Evolutionary conservation across 179 eudicot genomes (phyloP).

Genomic region (Vitellaria paradoxa): DNA sequence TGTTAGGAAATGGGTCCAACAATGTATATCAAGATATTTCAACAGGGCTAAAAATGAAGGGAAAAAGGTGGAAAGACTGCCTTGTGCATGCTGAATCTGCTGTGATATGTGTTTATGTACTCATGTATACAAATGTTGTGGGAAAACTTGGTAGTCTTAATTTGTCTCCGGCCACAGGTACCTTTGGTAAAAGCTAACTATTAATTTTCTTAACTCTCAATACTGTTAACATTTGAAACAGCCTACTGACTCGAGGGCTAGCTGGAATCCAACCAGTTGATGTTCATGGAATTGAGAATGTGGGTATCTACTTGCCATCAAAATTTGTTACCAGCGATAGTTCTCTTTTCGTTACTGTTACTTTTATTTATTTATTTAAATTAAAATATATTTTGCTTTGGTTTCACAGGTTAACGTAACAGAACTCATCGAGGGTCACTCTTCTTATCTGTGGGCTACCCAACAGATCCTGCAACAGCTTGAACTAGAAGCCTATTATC

Average conservation of each 20-base stretch:
- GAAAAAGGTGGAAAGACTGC: not conserved
- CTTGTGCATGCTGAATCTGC: not conserved
- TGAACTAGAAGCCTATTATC: slow-evolving; percentile 72
- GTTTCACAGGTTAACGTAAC: slow-evolving; percentile 73
- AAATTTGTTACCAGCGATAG: not conserved
- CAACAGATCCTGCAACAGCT: slow-evolving; percentile 72
- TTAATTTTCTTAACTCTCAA: not conserved
- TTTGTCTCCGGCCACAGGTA: not conserved
- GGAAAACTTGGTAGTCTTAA: not conserved
- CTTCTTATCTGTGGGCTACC: slow-evolving; percentile 86
- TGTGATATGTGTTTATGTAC: not conserved
- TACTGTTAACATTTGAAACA: slow-evolving; percentile 27
- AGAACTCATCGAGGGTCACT: slow-evolving; percentile 78
- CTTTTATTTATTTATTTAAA: not conserved
- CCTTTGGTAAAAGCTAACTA: too few species aligned
- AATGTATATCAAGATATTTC: too few species aligned
- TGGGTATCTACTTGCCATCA: slow-evolving; percentile 32
- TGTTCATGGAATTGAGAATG: slow-evolving; percentile 90
- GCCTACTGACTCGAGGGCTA: slow-evolving; percentile 85
- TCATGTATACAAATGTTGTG: not conserved
- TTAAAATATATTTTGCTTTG: not conserved
- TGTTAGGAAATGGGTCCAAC: too few species aligned
- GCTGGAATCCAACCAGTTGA: slow-evolving; percentile 89
- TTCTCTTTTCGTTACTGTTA: not conserved
- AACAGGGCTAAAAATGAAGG: not conserved